A percentile compares a stretch with the other conserved stretches of the same genome.
phyloP scores from a whole-genome alignment of 257 asterid species.

The Solanum verrucosum region DNA sequence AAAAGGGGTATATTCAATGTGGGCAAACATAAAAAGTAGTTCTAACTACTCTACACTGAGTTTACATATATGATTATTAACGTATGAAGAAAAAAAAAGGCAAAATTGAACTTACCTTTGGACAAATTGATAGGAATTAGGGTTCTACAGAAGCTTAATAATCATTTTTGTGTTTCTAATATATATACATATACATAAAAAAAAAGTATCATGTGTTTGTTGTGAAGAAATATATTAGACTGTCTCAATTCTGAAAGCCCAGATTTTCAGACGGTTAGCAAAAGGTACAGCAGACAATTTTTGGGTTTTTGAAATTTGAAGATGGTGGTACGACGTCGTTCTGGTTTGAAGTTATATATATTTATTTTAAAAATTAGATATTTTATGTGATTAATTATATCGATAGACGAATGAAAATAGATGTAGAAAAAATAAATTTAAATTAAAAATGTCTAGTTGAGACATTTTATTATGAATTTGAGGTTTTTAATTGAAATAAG shows the following conservation, averaged over 20 bases:
- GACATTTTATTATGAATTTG: background rate
- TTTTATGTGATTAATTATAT: too few relatives aligned
- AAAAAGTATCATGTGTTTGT: background rate
- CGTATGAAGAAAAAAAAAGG: background rate
- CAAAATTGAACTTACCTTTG: background rate
- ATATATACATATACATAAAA: background rate
- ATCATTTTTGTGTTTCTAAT: background rate
- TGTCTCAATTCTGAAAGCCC: background rate
- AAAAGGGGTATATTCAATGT: background rate
- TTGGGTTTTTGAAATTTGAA: background rate
- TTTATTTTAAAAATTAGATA: too few relatives aligned
- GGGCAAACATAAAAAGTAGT: background rate
- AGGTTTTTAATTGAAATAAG: background rate
- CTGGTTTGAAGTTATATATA: background rate
- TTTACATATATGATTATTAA: background rate
- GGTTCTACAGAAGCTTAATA: background rate
- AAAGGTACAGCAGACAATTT: background rate
- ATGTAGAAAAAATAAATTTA: too few relatives aligned
- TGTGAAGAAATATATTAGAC: background rate
- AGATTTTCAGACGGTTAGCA: background rate
- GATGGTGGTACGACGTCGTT: background rate
- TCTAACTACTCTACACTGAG: background rate
- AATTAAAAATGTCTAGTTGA: background rate
- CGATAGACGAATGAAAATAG: background rate
- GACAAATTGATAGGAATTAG: background rate